These are phyloP conservation scores for Gynandropsis gynandra DNA, from an alignment of 345 rosid species.

Conservation along the genomic window DNA sequence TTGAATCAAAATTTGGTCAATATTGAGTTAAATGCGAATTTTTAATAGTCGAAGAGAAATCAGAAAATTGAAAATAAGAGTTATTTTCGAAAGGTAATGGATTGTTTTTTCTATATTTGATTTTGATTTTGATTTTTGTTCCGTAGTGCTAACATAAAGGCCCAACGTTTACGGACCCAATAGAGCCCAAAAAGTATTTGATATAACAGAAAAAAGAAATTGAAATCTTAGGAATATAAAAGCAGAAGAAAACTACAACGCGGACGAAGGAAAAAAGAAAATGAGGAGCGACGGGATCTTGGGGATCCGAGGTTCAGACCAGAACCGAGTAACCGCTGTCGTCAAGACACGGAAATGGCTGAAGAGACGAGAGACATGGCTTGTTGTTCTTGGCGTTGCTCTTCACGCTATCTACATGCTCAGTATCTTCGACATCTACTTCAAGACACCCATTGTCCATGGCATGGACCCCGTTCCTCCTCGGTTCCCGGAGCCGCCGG, in stretches of 20 bases:
- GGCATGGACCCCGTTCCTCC: conserved; percentile 87
- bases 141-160: too few relatives aligned
- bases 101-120: too few relatives aligned
- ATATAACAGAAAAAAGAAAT: not conserved
- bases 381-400: conserved; percentile 62
- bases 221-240: not conserved
- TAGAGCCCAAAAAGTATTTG: too few relatives aligned
- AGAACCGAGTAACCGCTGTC: conserved; percentile 14
- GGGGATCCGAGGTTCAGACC: conserved; percentile 40
- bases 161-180: too few relatives aligned
- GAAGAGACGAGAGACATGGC: conserved; percentile 68
- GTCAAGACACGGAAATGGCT: conserved; percentile 37
- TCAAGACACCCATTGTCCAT: conserved; percentile 93
- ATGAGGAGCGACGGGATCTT: conserved; percentile 74
- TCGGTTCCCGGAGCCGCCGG: conserved; percentile 60
- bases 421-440: conserved; percentile 94
- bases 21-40: too few relatives aligned
- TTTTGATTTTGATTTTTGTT: too few relatives aligned
- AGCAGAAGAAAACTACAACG: not conserved
- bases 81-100: too few relatives aligned
- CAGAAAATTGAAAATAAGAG: too few relatives aligned
- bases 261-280: conserved; percentile 4
- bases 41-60: too few relatives aligned
- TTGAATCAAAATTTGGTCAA: too few relatives aligned
- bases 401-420: conserved; percentile 92